Evolutionary conservation across 257 asterid genomes (phyloP), one percentile per base, ranked within the genome.

Genomic region (Rauvolfia tetraphylla): DNA sequence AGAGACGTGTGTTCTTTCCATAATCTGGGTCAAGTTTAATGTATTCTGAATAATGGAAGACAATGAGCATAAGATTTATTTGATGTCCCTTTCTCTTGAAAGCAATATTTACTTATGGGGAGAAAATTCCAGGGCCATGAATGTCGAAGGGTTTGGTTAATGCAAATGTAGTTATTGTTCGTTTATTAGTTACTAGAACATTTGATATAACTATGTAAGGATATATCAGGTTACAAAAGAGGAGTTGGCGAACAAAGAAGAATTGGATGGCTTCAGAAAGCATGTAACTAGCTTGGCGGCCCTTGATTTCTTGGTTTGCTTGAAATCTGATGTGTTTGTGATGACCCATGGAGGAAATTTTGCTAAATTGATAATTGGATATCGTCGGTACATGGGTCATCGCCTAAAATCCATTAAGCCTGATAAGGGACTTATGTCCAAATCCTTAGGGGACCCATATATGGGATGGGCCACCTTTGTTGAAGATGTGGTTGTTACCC

Each of bases 291-390:
- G 98, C 88, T 83, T 95, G 77, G 99, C 99, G 0, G 97, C 99
- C 83, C 97, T 95, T 2, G 99, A 95, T 86, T 95, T 95, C 86
- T 86, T 95, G 83, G 99, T 95, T 79, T 95, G 99, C 80, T 81
- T 95, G 86, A 95, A 95, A 72, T 95, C 99, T 7, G 92, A 95
- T 70, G 99, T 90, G 48, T 95, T 95, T 85, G 98, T 95, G 18
- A 95, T 95, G 99, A 95, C 98, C 38, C 99, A 95, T 20, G 99
- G 98, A 46, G 98, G 99, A 22, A 95, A 95, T 87, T 95, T 95
- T 41, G 99, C 98, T 0, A 93, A 95, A 83, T 86, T 95, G 67
- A 91, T 95, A 66, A 95, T 93, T 9, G 99, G 99, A 70, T 72
- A 83, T 63, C 89, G 99, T 12, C 85, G 98, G 71, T 93, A 95